Conservation (phyloP, 2,329 filamentous ascomycete species). For the Metarhizium album region DNA sequence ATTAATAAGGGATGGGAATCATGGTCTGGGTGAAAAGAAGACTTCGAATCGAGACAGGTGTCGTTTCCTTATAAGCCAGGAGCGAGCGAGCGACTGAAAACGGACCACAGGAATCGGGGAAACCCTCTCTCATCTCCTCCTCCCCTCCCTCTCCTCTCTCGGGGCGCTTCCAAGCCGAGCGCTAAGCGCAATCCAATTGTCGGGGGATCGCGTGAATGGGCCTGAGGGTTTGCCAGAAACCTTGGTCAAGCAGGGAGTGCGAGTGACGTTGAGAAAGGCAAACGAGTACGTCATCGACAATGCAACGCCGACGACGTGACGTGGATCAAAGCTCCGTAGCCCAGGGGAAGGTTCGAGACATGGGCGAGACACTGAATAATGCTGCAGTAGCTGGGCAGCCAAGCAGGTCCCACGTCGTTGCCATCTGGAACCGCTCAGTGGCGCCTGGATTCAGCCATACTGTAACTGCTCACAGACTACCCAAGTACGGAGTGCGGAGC, state of each 20-base stretch:
- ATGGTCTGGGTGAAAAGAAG: slow-evolving; percentile 5
- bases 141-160: too few species aligned
- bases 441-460: neutral
- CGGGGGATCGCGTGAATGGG: neutral
- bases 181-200: neutral
- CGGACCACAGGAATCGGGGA: neutral
- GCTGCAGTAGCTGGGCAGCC: too few species aligned
- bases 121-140: too few species aligned
- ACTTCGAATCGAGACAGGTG: slow-evolving; percentile 2
- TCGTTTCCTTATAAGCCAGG: neutral
- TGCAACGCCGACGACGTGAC: slow-evolving; percentile 5
- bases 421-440: neutral
- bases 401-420: neutral
- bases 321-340: slow-evolving; percentile 5
- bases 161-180: neutral
- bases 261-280: slow-evolving; percentile 24
- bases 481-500: too few species aligned
- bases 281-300: slow-evolving; percentile 23
- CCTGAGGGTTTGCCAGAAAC: slow-evolving; percentile 7
- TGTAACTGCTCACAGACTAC: neutral
- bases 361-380: too few species aligned
- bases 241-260: slow-evolving; percentile 12
- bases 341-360: neutral
- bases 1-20: slow-evolving; percentile 8
- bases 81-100: neutral